Conservation (phyloP, 306 rosid genomes). For the Acmispon strigosus region DNA sequence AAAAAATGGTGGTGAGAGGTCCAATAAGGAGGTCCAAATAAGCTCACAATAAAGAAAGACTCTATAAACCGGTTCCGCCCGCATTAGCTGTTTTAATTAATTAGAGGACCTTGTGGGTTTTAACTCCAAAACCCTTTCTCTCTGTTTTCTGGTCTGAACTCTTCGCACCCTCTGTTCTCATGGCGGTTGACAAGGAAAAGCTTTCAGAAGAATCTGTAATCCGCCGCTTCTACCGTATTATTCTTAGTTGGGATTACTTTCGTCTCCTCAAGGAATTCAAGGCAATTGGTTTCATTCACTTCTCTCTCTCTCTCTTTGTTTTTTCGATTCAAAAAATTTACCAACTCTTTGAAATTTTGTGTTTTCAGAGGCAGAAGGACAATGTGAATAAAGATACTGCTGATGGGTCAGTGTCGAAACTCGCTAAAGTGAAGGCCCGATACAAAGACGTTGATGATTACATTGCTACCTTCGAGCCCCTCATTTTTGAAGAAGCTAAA, state of each 20-base stretch:
- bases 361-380: constrained; percentile 29
- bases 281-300: constrained; percentile 12
- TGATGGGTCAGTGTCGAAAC: constrained; percentile 22
- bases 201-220: constrained; percentile 55
- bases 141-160: not conserved
- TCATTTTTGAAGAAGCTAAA: constrained; percentile 77
- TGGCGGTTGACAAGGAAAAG: constrained; percentile 67
- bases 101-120: too few species aligned
- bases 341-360: not conserved
- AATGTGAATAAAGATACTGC: constrained; percentile 5
- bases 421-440: constrained; percentile 38
- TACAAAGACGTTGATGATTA: constrained; percentile 79
- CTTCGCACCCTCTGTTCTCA: not conserved
- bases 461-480: constrained; percentile 80
- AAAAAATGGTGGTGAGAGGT: too few species aligned
- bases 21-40: too few species aligned
- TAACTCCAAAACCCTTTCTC: not conserved
- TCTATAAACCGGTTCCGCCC: too few species aligned
- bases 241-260: constrained; percentile 75
- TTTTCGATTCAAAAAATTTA: not conserved
- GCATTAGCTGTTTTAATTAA: too few species aligned
- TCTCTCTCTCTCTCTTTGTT: not conserved
- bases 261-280: constrained; percentile 41
- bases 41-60: too few species aligned
- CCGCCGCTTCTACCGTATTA: constrained; percentile 58